Evolutionary conservation across 202 grass and related monocot species (phyloP).

Genomic region (Dendrocalamus latiflorus): DNA sequence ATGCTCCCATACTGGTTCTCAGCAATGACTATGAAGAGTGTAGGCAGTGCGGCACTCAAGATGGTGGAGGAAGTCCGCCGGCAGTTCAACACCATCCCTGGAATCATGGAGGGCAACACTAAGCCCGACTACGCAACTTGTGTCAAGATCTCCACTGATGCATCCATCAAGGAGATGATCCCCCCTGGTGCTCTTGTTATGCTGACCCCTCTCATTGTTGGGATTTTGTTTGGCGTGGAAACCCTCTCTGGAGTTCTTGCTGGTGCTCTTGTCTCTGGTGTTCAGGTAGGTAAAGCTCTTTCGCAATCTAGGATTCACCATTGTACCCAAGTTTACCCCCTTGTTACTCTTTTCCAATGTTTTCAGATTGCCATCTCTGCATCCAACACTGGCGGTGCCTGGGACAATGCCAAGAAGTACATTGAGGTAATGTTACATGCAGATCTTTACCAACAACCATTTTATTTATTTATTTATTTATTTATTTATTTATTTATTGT

Average conservation of each 20-base stretch:
- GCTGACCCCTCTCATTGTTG: constrained; percentile 72
- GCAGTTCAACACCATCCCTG: constrained; percentile 77
- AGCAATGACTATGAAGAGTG: constrained; percentile 87
- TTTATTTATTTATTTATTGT: background rate
- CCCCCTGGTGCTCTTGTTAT: constrained; percentile 67
- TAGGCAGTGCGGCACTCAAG: constrained; percentile 65
- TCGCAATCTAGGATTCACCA: background rate
- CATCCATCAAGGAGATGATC: constrained; percentile 66
- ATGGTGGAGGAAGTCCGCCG: constrained; percentile 84
- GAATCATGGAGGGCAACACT: constrained; percentile 65
- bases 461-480: background rate
- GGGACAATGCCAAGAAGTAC: constrained; percentile 82
- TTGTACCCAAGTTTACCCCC: background rate
- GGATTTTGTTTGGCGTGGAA: constrained; percentile 75
- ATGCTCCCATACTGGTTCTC: constrained; percentile 91
- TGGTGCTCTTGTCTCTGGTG: constrained; percentile 72
- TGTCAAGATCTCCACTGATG: constrained; percentile 64
- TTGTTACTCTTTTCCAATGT: background rate
- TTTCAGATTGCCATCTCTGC: constrained; percentile 60
- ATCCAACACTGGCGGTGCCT: constrained; percentile 70
- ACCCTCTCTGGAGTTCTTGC: constrained; percentile 68
- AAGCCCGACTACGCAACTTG: constrained; percentile 50
- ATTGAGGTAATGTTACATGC: constrained; percentile 47
- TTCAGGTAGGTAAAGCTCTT: constrained; percentile 53
- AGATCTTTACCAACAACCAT: background rate